Base-by-base conservation (phyloP, 176 grass and related monocot species). In the Triticum timopheevii region DNA sequence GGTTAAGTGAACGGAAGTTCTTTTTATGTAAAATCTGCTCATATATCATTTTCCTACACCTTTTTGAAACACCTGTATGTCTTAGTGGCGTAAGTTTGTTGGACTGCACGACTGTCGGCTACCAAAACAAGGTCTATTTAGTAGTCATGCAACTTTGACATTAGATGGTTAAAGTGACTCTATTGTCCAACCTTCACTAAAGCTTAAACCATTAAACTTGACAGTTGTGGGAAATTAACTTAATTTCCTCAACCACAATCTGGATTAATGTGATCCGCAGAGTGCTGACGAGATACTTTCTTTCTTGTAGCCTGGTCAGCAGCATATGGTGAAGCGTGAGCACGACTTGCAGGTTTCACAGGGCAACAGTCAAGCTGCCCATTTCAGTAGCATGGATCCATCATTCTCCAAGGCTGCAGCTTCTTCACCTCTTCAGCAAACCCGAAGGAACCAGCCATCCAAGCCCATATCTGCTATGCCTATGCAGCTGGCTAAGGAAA, bases 231-330 rank as follows among this genome's bases (percentile, higher is more conserved):
- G 13, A 82, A 58, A 62, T 44, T 78, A 47, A 83, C 1, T 49
- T 15, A 49, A 49, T 49, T 49, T 49, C 13, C 1, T 49, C 45
- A 50, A 5, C 47, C 47, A 16, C 13, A 16, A 50, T 15, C 47
- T 6, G 13, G 47, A 49, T 44, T 78, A 35, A 83, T 6, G 8
- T 16, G 16, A 10, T 36, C 72, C 19, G 0, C 5, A 10, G 20
- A 73, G 67, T 66, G 17, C 84, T 91, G 69, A 86, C 49, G n/a
- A 38, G 59, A 80, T 85, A 69, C 80, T 87, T 76, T 86, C 75
- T 82, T 61, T 86, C 80, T 27, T 88, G 89, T 3, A 95, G 96
- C 84, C 88, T 85, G 90, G 90, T 56, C 93, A 98, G 77, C 90
- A 93, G 47, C 88, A 92, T 79, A 86, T 87, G 88, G 69, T 88